Evolutionary conservation across 345 rosid species (phyloP).

Genomic region (Acer yangbiense): DNA sequence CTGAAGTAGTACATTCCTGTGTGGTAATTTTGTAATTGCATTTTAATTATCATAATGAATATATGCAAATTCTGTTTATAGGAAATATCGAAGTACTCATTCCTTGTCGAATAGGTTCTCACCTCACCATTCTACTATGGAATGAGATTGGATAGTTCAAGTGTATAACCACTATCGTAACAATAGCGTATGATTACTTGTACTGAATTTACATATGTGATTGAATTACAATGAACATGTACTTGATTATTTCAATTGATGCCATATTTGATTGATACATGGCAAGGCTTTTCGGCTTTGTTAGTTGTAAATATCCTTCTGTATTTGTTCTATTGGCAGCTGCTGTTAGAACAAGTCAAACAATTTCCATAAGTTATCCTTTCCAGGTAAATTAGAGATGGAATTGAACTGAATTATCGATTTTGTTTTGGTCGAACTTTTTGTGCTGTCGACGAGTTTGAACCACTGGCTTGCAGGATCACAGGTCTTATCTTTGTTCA

Average conservation of each 20-base stretch:
- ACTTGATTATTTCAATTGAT: neutral
- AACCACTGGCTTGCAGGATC: constrained; percentile 83
- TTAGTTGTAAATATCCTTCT: neutral
- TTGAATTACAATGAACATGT: neutral
- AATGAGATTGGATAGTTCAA: neutral
- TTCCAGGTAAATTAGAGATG: constrained; percentile 16
- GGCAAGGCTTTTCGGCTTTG: neutral
- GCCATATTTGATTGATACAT: neutral
- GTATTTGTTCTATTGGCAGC: neutral
- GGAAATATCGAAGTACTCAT: neutral
- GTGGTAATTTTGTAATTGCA: neutral
- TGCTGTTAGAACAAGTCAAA: constrained; percentile 7
- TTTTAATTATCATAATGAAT: neutral
- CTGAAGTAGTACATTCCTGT: neutral
- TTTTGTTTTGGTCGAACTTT: constrained; percentile 25
- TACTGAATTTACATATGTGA: neutral
- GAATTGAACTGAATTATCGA: constrained; percentile 21
- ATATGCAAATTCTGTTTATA: neutral
- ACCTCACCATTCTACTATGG: neutral
- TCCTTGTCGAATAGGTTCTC: neutral
- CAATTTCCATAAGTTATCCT: constrained; percentile 20
- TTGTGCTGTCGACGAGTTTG: constrained; percentile 62
- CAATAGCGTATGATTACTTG: neutral
- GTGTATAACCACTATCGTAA: neutral
- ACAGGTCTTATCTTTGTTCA: constrained; percentile 50